Evolutionary conservation across 2,329 filamentous ascomycete genomes (phyloP).

Genomic region (Chaetomium strumarium): DNA sequence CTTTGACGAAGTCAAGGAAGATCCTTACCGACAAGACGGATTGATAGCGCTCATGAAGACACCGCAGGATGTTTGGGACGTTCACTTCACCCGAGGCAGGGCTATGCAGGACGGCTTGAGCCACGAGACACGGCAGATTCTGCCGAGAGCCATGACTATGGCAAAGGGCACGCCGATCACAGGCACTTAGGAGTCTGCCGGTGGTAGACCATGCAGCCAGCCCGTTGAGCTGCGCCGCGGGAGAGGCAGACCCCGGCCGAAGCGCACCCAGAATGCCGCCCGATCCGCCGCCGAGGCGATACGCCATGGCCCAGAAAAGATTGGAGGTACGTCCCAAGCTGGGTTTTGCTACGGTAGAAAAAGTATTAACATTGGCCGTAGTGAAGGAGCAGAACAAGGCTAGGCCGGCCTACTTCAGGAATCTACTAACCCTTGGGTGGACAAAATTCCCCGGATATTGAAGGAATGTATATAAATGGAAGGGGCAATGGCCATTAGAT

Average conservation of each 20-base stretch:
- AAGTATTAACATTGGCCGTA: too few relatives aligned
- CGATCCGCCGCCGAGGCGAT: slow-evolving; percentile 28
- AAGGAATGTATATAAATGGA: too few relatives aligned
- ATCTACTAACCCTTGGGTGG: too few relatives aligned
- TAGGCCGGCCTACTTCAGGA: too few relatives aligned
- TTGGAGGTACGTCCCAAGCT: too few relatives aligned
- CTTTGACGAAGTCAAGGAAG: slow-evolving; percentile 55
- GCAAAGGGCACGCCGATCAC: slow-evolving; percentile 55
- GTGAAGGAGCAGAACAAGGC: too few relatives aligned
- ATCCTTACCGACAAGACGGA: slow-evolving; percentile 45
- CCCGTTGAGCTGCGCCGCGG: slow-evolving; percentile 9
- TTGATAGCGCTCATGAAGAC: slow-evolving; percentile 46
- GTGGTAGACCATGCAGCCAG: slow-evolving; percentile 1
- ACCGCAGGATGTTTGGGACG: slow-evolving; percentile 53
- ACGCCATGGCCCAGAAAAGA: too few relatives aligned
- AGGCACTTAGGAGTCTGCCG: slow-evolving; percentile 40
- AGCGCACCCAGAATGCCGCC: slow-evolving; percentile 11
- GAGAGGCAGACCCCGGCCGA: slow-evolving; percentile 10
- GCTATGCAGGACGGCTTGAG: slow-evolving; percentile 51
- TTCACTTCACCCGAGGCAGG: slow-evolving; percentile 47
- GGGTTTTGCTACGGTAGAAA: too few relatives aligned
- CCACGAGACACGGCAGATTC: slow-evolving; percentile 35
- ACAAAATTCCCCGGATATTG: too few relatives aligned
- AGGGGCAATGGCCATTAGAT: too few relatives aligned
- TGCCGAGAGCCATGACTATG: slow-evolving; percentile 52